Percentiles rank a stretch among this genome's conserved stretches.
Conservation (phyloP, 768 basidiomycete genomes). For the Termitomyces sp. region DNA sequence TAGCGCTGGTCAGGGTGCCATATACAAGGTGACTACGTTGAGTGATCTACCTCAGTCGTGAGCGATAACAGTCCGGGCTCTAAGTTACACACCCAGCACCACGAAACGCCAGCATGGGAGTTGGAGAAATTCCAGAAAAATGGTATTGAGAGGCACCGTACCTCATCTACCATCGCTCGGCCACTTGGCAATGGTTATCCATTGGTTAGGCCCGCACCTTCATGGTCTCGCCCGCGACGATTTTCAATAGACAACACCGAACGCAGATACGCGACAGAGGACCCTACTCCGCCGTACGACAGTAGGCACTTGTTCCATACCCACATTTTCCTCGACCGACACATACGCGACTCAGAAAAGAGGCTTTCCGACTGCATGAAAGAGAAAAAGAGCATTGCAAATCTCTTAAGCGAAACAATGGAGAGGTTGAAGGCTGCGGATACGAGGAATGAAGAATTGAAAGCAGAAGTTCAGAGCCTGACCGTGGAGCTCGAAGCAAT, state of each 20-base stretch:
- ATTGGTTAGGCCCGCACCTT: background rate
- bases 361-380: slow-evolving; percentile 4
- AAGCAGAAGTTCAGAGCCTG: background rate
- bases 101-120: background rate
- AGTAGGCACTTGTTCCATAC: background rate
- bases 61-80: background rate
- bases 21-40: background rate
- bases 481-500: background rate
- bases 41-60: background rate
- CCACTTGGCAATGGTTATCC: background rate
- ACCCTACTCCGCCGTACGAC: background rate
- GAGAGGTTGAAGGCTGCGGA: background rate
- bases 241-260: background rate
- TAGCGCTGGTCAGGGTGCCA: background rate
- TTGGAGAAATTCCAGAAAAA: background rate
- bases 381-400: slow-evolving; percentile 5
- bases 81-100: background rate
- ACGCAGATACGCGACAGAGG: background rate
- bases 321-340: background rate
- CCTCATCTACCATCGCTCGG: background rate
- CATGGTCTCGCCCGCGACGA: background rate
- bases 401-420: background rate
- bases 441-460: slow-evolving; percentile 3
- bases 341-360: background rate
- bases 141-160: background rate